A percentile compares a stretch with the other conserved stretches of the same genome.
Evolutionary conservation across 805 yeast species (phyloP).

Genomic region (Tetrapisispora nanseiensis): DNA sequence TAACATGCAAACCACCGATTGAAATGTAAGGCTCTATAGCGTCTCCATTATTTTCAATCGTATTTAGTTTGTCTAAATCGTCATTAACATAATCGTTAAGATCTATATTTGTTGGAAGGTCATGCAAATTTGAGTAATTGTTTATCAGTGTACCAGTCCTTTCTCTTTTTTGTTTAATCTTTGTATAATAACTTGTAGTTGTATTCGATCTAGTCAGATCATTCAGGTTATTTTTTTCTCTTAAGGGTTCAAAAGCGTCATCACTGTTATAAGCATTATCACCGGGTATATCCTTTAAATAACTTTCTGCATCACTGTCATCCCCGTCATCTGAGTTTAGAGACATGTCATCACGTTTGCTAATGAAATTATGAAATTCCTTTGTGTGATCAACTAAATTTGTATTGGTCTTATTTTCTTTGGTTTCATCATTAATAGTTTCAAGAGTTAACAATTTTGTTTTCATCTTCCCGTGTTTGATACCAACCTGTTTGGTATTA

Average conservation of each 20-base stretch:
- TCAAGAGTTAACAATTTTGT: slow-evolving; percentile 27
- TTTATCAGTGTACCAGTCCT: slow-evolving; percentile 22
- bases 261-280: slow-evolving; percentile 31
- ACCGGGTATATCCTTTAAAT: slow-evolving; percentile 28
- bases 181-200: slow-evolving; percentile 27
- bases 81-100: slow-evolving; percentile 12
- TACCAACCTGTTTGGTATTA: slow-evolving; percentile 29
- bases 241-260: slow-evolving; percentile 25
- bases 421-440: slow-evolving; percentile 15
- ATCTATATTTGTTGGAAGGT: slow-evolving; percentile 16
- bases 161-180: slow-evolving; percentile 16
- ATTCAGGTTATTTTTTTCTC: slow-evolving; percentile 13
- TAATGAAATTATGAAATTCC: slow-evolving; percentile 26
- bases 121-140: slow-evolving; percentile 11
- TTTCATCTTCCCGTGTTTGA: slow-evolving; percentile 30
- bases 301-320: slow-evolving; percentile 16
- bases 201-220: slow-evolving; percentile 21
- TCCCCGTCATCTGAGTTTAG: slow-evolving; percentile 5
- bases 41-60: background rate
- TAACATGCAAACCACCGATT: slow-evolving; percentile 16
- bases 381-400: slow-evolving; percentile 24
- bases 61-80: background rate
- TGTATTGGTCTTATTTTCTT: slow-evolving; percentile 4
- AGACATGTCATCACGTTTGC: slow-evolving; percentile 10
- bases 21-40: slow-evolving; percentile 1